Evolutionary conservation across 768 basidiomycete genomes (phyloP).

Genomic region (Russula virescens): DNA sequence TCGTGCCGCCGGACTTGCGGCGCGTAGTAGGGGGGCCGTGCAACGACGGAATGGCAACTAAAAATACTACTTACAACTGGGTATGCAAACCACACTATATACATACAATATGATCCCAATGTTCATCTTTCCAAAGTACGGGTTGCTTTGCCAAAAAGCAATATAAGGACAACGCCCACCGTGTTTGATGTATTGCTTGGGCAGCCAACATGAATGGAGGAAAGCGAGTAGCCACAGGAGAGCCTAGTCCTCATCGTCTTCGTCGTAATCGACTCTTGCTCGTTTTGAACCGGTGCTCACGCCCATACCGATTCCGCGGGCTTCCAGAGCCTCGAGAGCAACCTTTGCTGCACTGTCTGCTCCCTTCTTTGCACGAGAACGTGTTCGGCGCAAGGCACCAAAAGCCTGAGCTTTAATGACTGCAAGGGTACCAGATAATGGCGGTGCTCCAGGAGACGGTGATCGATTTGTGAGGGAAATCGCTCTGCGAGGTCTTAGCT

Average conservation of each 20-base stretch:
- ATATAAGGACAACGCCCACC: slow-evolving; percentile 9
- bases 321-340: slow-evolving; percentile 76
- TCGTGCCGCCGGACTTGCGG: slow-evolving; percentile 2
- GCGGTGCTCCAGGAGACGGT: slow-evolving; percentile 41
- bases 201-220: slow-evolving; percentile 23
- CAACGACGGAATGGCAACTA: slow-evolving; percentile 9
- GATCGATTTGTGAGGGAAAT: slow-evolving; percentile 33
- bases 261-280: slow-evolving; percentile 48
- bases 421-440: slow-evolving; percentile 74
- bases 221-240: not conserved
- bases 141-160: slow-evolving; percentile 2
- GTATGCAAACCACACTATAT: slow-evolving; percentile 25
- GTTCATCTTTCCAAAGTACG: slow-evolving; percentile 21
- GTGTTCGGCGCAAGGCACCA: slow-evolving; percentile 74
- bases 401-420: slow-evolving; percentile 91
- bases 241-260: slow-evolving; percentile 33
- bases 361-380: slow-evolving; percentile 64
- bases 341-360: slow-evolving; percentile 69
- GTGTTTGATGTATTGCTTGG: slow-evolving; percentile 4
- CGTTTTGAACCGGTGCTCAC: slow-evolving; percentile 37
- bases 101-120: slow-evolving; percentile 25
- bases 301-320: slow-evolving; percentile 61
- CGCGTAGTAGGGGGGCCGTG: not conserved
- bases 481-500: slow-evolving; percentile 25
- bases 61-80: slow-evolving; percentile 25